phyloP scores from a whole-genome alignment of 2,329 filamentous ascomycete species.

The Diaporthe vaccinii region DNA sequence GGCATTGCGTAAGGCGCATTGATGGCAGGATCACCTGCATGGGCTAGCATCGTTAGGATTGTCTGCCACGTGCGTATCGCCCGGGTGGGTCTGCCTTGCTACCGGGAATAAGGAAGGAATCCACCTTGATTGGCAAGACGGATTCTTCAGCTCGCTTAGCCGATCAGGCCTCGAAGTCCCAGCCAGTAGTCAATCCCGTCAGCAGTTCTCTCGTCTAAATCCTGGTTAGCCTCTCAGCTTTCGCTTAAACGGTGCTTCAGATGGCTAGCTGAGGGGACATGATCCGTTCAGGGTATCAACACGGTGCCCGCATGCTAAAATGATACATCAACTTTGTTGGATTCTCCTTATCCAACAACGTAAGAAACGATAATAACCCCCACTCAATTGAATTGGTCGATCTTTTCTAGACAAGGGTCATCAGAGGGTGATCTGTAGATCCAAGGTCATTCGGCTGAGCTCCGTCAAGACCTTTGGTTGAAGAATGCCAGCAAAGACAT shows the following conservation, averaged over 20 bases:
- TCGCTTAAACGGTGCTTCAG: not conserved
- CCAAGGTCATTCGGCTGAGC: not conserved
- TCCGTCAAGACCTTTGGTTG: not conserved
- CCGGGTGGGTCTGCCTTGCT: not conserved
- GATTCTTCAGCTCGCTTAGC: constrained; percentile 16
- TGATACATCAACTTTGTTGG: not conserved
- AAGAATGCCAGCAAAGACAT: not conserved
- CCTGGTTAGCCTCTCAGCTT: not conserved
- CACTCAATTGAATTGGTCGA: not conserved
- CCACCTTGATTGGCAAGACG: not conserved
- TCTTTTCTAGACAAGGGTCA: no score
- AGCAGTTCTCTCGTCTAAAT: not conserved
- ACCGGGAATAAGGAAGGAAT: not conserved
- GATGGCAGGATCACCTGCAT: constrained; percentile 16
- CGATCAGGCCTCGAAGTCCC: not conserved
- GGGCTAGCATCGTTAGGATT: not conserved
- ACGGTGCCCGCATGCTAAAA: not conserved
- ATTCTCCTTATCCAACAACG: not conserved
- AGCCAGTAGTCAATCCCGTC: not conserved
- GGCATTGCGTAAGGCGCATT: not conserved
- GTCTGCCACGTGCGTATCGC: constrained; percentile 9
- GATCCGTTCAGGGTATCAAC: no score
- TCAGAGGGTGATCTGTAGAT: no score
- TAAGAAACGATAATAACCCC: not conserved
- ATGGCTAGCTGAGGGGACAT: not conserved